Conservation (phyloP, 169 alveolate genomes). For the Plasmodium reichenowi region DNA sequence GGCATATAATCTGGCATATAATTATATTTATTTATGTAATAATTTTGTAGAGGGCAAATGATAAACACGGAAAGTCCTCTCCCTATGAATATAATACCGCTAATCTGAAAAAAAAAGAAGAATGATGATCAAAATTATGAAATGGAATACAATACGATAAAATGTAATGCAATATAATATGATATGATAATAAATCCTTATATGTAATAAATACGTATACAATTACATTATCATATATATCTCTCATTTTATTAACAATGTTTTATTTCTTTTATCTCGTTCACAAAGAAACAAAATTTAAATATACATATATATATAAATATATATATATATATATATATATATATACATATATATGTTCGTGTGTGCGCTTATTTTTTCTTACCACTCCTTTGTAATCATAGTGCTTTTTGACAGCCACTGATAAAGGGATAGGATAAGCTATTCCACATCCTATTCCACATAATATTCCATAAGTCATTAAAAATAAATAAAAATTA, state of each 20-base stretch:
- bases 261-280: neutral
- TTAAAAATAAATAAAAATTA: conserved; percentile 53
- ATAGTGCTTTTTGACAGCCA: conserved; percentile 70
- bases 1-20: conserved; percentile 72
- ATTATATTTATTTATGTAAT: conserved; percentile 47
- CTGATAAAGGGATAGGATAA: conserved; percentile 74
- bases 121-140: neutral
- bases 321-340: neutral
- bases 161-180: neutral
- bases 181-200: too few relatives aligned
- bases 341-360: neutral
- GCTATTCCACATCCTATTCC: conserved; percentile 77
- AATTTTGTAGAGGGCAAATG: conserved; percentile 55
- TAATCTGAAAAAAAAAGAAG: conserved; percentile 18
- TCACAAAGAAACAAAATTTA: neutral
- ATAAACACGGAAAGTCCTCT: conserved; percentile 57
- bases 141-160: neutral
- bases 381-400: conserved; percentile 75
- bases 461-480: conserved; percentile 75
- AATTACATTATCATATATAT: neutral
- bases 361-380: neutral
- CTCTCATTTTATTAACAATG: neutral
- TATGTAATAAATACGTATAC: neutral
- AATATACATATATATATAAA: neutral
- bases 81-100: conserved; percentile 67